These are phyloP conservation scores for Edaphochlamys debaryana DNA, from an alignment of 139 green algal species.

Conservation along the genomic window DNA sequence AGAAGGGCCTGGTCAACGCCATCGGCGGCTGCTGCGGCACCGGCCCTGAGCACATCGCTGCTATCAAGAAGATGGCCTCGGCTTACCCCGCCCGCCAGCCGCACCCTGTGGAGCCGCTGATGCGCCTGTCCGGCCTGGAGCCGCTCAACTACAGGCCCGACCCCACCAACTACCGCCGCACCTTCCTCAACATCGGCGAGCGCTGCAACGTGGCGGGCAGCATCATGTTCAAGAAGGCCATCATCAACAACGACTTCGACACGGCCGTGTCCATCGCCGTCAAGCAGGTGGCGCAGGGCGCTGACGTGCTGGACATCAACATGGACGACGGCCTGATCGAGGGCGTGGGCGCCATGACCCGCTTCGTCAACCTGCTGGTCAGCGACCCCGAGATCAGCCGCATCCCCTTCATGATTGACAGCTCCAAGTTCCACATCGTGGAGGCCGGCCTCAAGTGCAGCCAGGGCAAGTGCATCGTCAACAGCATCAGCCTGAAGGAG, in stretches of 20 bases:
- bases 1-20: constrained; percentile 90
- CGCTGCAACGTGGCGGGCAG: constrained; percentile 98
- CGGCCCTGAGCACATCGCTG: constrained; percentile 90
- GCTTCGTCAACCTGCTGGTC: too few relatives aligned
- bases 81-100: constrained; percentile 75
- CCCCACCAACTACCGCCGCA: constrained; percentile 76
- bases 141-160: constrained; percentile 93
- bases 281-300: constrained; percentile 87
- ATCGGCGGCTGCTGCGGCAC: constrained; percentile 97
- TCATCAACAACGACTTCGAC: constrained; percentile 95
- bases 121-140: constrained; percentile 96
- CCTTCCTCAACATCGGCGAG: too few relatives aligned
- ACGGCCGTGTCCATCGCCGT: constrained; percentile 93
- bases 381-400: constrained; percentile 94
- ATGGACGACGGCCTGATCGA: constrained; percentile 99
- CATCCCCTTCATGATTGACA: constrained; percentile 99
- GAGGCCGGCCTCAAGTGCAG: constrained; percentile 96
- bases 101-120: constrained; percentile 70
- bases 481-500: constrained; percentile 98
- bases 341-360: constrained; percentile 88
- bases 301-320: constrained; percentile 98
- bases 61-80: constrained; percentile 77
- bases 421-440: constrained; percentile 96
- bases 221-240: constrained; percentile 97
- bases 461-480: constrained; percentile 98